Evolutionary conservation across 2,329 filamentous ascomycete genomes (phyloP), one percentile per base, ranked within the genome.

Genomic region (Penicillium hordei): DNA sequence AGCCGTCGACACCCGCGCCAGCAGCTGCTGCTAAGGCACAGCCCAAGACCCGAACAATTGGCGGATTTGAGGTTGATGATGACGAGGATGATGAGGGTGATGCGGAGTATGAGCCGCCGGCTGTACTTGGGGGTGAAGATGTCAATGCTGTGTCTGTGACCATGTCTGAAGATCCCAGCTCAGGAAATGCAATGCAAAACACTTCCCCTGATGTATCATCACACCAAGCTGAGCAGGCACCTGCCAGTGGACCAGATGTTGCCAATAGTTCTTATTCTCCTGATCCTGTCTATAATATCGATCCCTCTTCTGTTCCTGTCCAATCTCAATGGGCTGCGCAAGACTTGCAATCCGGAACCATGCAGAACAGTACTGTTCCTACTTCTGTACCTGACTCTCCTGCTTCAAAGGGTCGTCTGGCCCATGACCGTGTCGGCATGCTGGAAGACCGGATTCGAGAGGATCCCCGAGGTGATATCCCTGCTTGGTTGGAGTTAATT

Each of bases 371-470:
- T 65, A 72, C 73, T 59, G 70, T 68, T 50, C 69, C 72, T 62
- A 74, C 72, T 55, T 71, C 72, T 63, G 68, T 72, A 55, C 74
- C 81, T 66, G 74, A 79, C 62, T 76, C 78, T 59, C 76, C 82
- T 49, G 72, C 74, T 6, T 64, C 70, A 59, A 79, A 76, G 70
- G 79, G 83, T 65, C 83, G 86, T 61, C 78, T 89, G 62, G 86
- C 89, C 55, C 84, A 88, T 76, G 89, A 96, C 76, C 85, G 84
- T 63, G 82, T 93, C 67, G 87, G 89, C 57, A 85, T 93, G 58
- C 82, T 97, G 70, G 93, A 99, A 79, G 90, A 94, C 73, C 88
- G 93, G 70, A 89, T 97, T 73, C 88, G 89, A 72, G 90, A 97
- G 70, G 94, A 99, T 71, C 90, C 93, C 17, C 89, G 91, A 68